phyloP scores from a whole-genome alignment of 768 basidiomycete species.

The Terana coerulea region DNA sequence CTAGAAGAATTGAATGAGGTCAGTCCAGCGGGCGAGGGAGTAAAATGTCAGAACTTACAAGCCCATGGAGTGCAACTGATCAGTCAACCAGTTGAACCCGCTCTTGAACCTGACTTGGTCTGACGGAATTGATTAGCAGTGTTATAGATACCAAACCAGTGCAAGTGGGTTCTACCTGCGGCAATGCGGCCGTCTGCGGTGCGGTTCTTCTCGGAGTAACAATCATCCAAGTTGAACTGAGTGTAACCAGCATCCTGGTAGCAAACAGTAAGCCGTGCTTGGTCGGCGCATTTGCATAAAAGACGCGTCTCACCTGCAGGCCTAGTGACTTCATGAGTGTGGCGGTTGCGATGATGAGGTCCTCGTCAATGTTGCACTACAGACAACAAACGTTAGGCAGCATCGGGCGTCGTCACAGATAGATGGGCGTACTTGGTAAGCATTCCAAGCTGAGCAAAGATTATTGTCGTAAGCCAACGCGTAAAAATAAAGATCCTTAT shows the following conservation, averaged over 20 bases:
- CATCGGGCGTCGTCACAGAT: neutral
- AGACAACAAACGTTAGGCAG: neutral
- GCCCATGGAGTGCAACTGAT: conserved; percentile 50
- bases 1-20: neutral
- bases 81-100: conserved; percentile 54
- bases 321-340: conserved; percentile 47
- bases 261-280: neutral
- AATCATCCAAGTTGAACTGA: conserved; percentile 59
- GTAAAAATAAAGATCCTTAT: too few species aligned
- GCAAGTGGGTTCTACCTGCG: conserved; percentile 37
- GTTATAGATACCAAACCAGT: too few species aligned
- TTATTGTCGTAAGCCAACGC: neutral
- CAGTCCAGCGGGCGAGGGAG: neutral
- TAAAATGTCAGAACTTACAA: conserved; percentile 37
- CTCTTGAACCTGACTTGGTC: conserved; percentile 49
- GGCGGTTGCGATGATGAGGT: conserved; percentile 47
- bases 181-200: conserved; percentile 46
- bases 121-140: conserved; percentile 21
- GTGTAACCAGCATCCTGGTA: conserved; percentile 52
- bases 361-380: conserved; percentile 57
- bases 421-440: conserved; percentile 45
- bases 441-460: conserved; percentile 56
- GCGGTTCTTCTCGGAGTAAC: conserved; percentile 56
- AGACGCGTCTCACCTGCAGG: conserved; percentile 23
- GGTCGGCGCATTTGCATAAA: neutral